Evolutionary conservation across 2,329 filamentous ascomycete genomes (phyloP), one percentile per base, ranked within the genome.

Genomic region (Stromatinia cepivora): DNA sequence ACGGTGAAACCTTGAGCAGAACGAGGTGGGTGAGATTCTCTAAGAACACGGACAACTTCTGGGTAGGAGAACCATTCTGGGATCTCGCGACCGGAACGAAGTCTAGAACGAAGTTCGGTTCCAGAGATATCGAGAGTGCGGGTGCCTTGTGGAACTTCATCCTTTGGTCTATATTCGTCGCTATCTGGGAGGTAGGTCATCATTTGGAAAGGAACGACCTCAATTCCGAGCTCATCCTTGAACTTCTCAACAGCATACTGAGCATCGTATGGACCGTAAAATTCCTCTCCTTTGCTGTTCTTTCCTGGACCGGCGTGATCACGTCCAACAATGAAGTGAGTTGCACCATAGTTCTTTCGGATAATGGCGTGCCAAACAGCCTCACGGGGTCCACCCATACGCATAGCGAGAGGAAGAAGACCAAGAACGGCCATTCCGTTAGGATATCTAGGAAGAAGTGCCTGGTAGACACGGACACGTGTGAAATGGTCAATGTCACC

Each of bases 401-500:
- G 92, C 95, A 99, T 99, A 77, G 95, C 95, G 73, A 99, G 87
- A 70, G 94, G 94, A 67, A 99, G 87, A 54, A 99, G 92, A 82
- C 93, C 94, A 74, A 99, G 88, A 52, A 96, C 93, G 70, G 95
- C 95, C 95, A 99, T 99, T 78, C 95, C 95, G 82, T 98, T 99
- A 81, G 95, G 95, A 84, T 99, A 99, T 79, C 95, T 89, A 76
- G 94, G 93, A 74, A 99, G 88, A 67, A 99, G 89, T 56, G 95
- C 94, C 87, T 98, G 92, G 88, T 99, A 99, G 78, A 97, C 95
- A 79, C 95, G 93, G 77, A 99, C 95, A 80, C 95, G 93, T 77
- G 95, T 99, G 85, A 99, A 99, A 87, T 99, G 95, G 83, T 99
- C 95, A 80, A 99, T 99, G 82, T 99, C 95, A 81, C 95, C 95